phyloP scores from a whole-genome alignment of 257 asterid species.

The Perilla frutescens region DNA sequence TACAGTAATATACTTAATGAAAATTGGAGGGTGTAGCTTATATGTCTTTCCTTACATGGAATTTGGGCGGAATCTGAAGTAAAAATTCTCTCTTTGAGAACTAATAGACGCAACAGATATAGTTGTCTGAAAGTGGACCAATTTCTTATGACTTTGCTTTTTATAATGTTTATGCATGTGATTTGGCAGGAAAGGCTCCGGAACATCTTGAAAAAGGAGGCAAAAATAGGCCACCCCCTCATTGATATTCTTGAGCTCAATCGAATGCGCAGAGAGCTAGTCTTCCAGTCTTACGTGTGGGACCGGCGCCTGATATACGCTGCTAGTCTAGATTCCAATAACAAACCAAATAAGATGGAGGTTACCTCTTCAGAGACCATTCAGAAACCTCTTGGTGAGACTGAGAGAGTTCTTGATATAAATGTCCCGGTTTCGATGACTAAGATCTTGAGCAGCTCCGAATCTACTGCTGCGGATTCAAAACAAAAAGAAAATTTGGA shows the following conservation, averaged over 20 bases:
- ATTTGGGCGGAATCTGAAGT: background rate
- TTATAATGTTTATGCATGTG: slow-evolving; percentile 14
- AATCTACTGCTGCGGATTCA: slow-evolving; percentile 41
- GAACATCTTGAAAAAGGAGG: slow-evolving; percentile 62
- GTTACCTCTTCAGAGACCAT: slow-evolving; percentile 43
- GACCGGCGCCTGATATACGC: slow-evolving; percentile 79
- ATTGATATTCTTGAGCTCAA: slow-evolving; percentile 86
- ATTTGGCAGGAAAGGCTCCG: slow-evolving; percentile 67
- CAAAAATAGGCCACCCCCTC: slow-evolving; percentile 60
- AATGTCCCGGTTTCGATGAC: slow-evolving; percentile 39
- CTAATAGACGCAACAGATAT: background rate
- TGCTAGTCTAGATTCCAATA: slow-evolving; percentile 52
- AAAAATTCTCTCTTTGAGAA: background rate
- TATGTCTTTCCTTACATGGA: background rate
- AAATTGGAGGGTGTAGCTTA: background rate
- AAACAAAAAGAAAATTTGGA: slow-evolving; percentile 46
- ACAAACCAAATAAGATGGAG: slow-evolving; percentile 41
- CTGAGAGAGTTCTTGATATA: slow-evolving; percentile 44
- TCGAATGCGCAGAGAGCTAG: slow-evolving; percentile 71
- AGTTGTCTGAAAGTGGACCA: background rate
- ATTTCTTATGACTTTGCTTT: background rate
- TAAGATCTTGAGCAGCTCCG: slow-evolving; percentile 32
- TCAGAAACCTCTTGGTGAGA: slow-evolving; percentile 43
- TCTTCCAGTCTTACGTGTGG: slow-evolving; percentile 87
- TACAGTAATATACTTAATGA: background rate